Conservation (phyloP, 2,329 filamentous ascomycete genomes). For the Plectosphaerella cucumerina region DNA sequence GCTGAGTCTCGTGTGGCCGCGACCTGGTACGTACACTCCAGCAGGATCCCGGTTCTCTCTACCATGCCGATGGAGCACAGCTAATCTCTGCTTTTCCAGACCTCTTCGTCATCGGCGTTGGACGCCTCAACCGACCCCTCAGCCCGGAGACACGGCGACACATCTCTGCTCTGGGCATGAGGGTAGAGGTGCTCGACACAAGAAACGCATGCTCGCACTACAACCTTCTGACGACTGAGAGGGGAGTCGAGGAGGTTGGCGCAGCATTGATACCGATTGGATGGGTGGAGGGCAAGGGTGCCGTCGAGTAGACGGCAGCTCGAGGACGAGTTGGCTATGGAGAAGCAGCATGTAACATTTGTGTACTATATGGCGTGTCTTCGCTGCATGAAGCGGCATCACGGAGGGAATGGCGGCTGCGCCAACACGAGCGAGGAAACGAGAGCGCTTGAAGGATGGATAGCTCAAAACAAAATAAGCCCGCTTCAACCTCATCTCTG, state of each 20-base stretch:
- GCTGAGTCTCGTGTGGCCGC: constrained; percentile 76
- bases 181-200: constrained; percentile 86
- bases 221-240: constrained; percentile 90
- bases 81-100: constrained; percentile 45
- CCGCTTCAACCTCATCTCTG: too few relatives aligned
- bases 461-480: too few relatives aligned
- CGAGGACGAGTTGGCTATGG: neutral
- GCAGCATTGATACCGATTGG: constrained; percentile 84
- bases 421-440: too few relatives aligned
- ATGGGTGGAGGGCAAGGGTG: constrained; percentile 62
- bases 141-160: constrained; percentile 68
- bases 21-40: constrained; percentile 63
- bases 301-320: constrained; percentile 10
- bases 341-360: neutral
- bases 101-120: constrained; percentile 84
- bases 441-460: too few relatives aligned
- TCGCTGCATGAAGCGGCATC: neutral
- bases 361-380: neutral
- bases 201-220: constrained; percentile 92
- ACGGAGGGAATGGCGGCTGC: too few relatives aligned
- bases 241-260: constrained; percentile 79
- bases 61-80: neutral
- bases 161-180: constrained; percentile 74
- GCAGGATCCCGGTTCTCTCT: neutral
- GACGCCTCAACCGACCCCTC: constrained; percentile 69